Evolutionary conservation across 1,284 basidiomycete species (phyloP), one percentile per base, ranked within the genome.

Genomic region (Pseudozyma flocculosa): DNA sequence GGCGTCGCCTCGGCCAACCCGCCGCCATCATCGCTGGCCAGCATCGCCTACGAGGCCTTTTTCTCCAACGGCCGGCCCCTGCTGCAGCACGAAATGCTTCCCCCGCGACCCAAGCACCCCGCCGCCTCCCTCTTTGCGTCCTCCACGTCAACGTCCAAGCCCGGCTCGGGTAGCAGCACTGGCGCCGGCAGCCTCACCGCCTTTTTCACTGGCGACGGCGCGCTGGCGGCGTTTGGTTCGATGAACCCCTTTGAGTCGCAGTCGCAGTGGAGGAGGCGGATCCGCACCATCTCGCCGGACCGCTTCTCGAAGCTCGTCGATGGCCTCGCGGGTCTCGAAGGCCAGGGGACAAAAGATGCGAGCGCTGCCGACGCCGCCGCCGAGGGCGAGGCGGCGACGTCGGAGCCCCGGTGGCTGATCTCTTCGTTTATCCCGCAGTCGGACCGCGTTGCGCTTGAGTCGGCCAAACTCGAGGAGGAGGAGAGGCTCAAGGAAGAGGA

Each of bases 51-150:
- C 54, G 59, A 71, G 48, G 52, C 56, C 54, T 71, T 71, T 21
- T 71, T 67, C 55, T 53, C 66, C 17, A 54, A 55, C 14, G 56
- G 53, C 2, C 55, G 69, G 1, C 69, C 69, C 4, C 47, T 71
- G 46, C 49, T 71, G 38, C 61, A 71, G 48, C 68, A 69, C 47
- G 62, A 63, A 47, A 56, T 62, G 50, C 59, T 68, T 34, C 64
- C 64, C 22, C 56, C 61, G 34, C 51, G 58, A 5, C 49, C 54
- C 19, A 68, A 68, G 44, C 55, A 60, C 19, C 41, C 43, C 19
- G 58, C 55, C 38, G 32, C 11, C 15, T 4, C 32, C 11, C 19
- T 21, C 40, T 18, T 44, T 34, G 32, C 9, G 4, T 17, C 32
- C 15, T 11, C 54, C 15, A 51, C 50, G 19, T 64, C 66, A 11